A percentile compares a stretch with the other conserved stretches of the same genome.
Conservation (phyloP, 345 rosid species). For the Heritiera fomes region DNA sequence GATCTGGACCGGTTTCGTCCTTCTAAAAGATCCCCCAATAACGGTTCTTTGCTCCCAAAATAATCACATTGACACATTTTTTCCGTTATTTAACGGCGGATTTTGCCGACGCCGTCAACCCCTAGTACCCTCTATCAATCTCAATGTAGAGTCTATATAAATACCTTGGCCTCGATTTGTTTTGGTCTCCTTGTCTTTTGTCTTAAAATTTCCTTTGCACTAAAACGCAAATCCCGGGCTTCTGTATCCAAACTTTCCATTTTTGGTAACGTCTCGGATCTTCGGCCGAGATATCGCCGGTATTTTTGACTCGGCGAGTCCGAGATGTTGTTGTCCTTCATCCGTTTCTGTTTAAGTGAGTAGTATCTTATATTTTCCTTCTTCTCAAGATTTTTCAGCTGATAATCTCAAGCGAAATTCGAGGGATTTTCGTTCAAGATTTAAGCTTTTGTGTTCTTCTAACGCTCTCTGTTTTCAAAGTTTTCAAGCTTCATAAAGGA, state of each 20-base stretch:
- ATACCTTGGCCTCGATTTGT: slow-evolving; percentile 24
- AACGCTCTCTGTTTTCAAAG: background rate
- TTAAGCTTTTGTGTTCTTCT: background rate
- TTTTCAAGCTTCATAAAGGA: slow-evolving; percentile 11
- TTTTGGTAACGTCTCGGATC: slow-evolving; percentile 19
- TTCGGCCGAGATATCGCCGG: slow-evolving; percentile 27
- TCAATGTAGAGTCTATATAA: slow-evolving; percentile 35
- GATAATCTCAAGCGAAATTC: slow-evolving; percentile 13
- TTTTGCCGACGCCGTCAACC: slow-evolving; percentile 42
- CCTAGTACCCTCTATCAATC: background rate
- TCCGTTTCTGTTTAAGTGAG: background rate
- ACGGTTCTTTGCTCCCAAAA: slow-evolving; percentile 20
- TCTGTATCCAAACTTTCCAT: slow-evolving; percentile 26
- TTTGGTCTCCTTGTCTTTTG: slow-evolving; percentile 35
- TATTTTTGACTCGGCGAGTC: slow-evolving; percentile 15
- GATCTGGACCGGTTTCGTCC: slow-evolving; percentile 35
- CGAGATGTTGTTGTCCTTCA: background rate
- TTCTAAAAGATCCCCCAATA: background rate
- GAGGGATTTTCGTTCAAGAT: slow-evolving; percentile 17
- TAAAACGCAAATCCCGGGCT: slow-evolving; percentile 36
- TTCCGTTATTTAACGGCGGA: slow-evolving; percentile 57
- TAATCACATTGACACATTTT: background rate
- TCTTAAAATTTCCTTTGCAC: slow-evolving; percentile 3
- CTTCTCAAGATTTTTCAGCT: background rate
- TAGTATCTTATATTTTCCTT: background rate